These are phyloP conservation scores for Phoenix dactylifera DNA, from an alignment of 176 grass and related monocot species.

Conservation along the genomic window DNA sequence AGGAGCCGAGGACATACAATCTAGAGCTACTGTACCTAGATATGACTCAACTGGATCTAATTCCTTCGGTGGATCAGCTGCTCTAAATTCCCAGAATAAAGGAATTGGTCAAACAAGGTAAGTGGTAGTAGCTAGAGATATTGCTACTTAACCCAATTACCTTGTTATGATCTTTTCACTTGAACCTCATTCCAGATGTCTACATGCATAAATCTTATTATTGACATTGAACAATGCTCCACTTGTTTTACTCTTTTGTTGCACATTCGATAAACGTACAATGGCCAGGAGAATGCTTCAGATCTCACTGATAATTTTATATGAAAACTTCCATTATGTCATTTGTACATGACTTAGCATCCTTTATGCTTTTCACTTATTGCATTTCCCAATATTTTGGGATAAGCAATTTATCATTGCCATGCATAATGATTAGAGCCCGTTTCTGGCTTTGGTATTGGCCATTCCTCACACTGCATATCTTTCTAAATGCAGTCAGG, in stretches of 20 bases:
- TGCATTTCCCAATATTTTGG: background rate
- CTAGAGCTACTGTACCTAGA: slow-evolving; percentile 32
- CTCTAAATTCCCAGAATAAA: slow-evolving; percentile 16
- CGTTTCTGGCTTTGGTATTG: background rate
- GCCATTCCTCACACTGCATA: background rate
- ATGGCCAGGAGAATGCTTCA: no score
- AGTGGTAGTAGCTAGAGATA: background rate
- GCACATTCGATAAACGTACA: no score
- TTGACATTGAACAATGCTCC: no score
- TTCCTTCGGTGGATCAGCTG: slow-evolving; percentile 49
- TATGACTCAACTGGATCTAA: slow-evolving; percentile 37
- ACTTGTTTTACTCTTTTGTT: no score
- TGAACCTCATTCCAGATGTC: background rate
- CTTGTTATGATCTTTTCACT: no score
- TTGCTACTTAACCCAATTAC: no score
- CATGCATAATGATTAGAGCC: background rate
- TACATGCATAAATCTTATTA: background rate
- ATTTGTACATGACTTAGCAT: no score
- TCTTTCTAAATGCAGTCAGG: slow-evolving; percentile 15
- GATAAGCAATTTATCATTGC: background rate
- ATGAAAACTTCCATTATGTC: no score
- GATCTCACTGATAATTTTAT: no score
- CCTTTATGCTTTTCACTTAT: background rate
- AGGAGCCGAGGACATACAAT: slow-evolving; percentile 53
- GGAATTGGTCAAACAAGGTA: slow-evolving; percentile 18